Conservation (phyloP, 345 rosid genomes). For the Citrus australasica region DNA sequence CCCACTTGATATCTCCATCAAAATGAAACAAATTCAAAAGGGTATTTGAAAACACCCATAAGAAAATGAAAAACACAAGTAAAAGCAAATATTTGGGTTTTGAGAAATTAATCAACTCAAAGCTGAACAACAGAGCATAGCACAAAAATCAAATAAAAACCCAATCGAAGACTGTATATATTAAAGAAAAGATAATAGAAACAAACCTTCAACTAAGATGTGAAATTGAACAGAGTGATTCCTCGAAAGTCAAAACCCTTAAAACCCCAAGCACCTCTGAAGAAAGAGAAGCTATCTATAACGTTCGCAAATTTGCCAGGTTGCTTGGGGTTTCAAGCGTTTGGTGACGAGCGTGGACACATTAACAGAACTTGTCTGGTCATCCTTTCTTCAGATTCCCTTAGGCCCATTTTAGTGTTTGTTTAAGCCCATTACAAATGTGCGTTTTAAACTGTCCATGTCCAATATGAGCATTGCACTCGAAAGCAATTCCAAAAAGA, state of each 20-base stretch:
- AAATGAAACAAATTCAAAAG: background rate
- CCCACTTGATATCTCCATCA: background rate
- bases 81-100: background rate
- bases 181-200: background rate
- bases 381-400: fast-evolving
- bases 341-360: background rate
- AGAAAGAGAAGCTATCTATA: background rate
- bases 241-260: background rate
- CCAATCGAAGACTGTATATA: background rate
- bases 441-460: no score
- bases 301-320: background rate
- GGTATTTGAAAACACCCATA: background rate
- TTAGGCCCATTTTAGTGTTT: background rate
- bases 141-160: background rate
- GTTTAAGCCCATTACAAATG: background rate
- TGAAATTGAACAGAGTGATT: background rate
- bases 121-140: background rate
- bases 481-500: no score
- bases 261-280: background rate
- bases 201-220: background rate
- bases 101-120: background rate
- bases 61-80: background rate
- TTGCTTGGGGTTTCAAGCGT: no score
- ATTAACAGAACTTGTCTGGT: background rate
- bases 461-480: no score